Evolutionary conservation across 2,329 filamentous ascomycete genomes (phyloP).

Genomic region (Sarocladiaceae sp.): DNA sequence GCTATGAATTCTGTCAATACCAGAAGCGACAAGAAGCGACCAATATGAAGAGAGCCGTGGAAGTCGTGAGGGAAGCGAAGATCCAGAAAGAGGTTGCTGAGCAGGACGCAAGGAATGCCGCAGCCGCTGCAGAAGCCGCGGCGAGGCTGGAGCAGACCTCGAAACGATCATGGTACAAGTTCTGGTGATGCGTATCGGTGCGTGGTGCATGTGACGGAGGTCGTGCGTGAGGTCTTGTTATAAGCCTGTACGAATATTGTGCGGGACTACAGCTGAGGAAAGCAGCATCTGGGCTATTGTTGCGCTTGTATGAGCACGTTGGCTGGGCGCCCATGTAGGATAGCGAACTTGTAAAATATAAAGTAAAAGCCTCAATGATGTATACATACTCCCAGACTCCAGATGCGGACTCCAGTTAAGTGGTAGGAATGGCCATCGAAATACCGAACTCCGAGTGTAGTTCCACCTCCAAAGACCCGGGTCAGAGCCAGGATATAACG

Average conservation of each 20-base stretch:
- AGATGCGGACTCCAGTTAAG: too few relatives aligned
- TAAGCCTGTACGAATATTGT: constrained; percentile 15
- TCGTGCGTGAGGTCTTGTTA: background rate
- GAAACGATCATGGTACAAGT: constrained; percentile 48
- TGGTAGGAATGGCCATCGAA: background rate
- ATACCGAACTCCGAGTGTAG: background rate
- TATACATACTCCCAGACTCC: background rate
- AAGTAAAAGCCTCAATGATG: background rate
- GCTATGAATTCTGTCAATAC: constrained; percentile 82
- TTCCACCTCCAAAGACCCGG: too few relatives aligned
- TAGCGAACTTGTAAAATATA: background rate
- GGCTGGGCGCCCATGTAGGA: too few relatives aligned
- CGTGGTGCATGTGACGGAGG: too few relatives aligned
- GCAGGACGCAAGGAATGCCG: background rate
- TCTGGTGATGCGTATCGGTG: constrained; percentile 39
- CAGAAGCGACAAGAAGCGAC: constrained; percentile 69
- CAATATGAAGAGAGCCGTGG: constrained; percentile 81
- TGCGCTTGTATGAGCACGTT: too few relatives aligned
- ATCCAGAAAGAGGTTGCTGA: constrained; percentile 32
- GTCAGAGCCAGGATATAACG: background rate
- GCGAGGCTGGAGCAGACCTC: constrained; percentile 26
- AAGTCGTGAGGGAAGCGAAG: constrained; percentile 46
- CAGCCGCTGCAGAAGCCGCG: constrained; percentile 26
- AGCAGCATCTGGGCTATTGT: too few relatives aligned
- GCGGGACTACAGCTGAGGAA: background rate